Evolutionary conservation across 768 basidiomycete genomes (phyloP).

Genomic region (Tulasnella sp.): DNA sequence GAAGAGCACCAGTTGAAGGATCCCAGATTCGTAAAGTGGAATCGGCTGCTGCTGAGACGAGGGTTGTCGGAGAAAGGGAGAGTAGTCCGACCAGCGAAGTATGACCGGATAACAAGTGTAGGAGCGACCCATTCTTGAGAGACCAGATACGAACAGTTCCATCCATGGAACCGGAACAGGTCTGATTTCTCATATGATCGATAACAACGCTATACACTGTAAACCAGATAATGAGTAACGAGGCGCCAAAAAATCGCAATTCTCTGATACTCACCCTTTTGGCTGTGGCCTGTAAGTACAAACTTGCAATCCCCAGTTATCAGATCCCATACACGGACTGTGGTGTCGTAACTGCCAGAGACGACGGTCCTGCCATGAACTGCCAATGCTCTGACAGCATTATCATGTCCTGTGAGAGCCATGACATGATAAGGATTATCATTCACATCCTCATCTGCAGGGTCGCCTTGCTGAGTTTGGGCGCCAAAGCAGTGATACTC

Average conservation of each 20-base stretch:
- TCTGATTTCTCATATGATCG: slow-evolving; percentile 73
- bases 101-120: slow-evolving; percentile 75
- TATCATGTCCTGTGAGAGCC: slow-evolving; percentile 76
- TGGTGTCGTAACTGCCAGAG: slow-evolving; percentile 92
- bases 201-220: slow-evolving; percentile 92
- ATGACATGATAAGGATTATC: slow-evolving; percentile 84
- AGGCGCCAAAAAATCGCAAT: not conserved
- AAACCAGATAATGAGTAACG: not conserved
- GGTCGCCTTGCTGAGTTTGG: slow-evolving; percentile 32
- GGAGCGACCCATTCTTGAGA: slow-evolving; percentile 63
- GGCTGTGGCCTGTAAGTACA: slow-evolving; percentile 74
- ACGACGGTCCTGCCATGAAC: slow-evolving; percentile 81
- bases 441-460: slow-evolving; percentile 47
- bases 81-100: slow-evolving; percentile 90
- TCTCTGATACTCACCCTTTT: slow-evolving; percentile 54
- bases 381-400: slow-evolving; percentile 85
- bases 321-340: slow-evolving; percentile 92
- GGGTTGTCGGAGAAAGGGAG: slow-evolving; percentile 73
- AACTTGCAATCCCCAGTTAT: slow-evolving; percentile 39
- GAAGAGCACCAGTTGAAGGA: slow-evolving; percentile 65
- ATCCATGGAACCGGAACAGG: slow-evolving; percentile 97
- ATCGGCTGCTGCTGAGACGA: slow-evolving; percentile 94
- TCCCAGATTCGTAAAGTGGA: slow-evolving; percentile 94
- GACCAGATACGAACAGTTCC: slow-evolving; percentile 95
- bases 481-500: slow-evolving; percentile 57